Conservation (phyloP, 2,329 filamentous ascomycete genomes). For the Hypoxylon sp. region DNA sequence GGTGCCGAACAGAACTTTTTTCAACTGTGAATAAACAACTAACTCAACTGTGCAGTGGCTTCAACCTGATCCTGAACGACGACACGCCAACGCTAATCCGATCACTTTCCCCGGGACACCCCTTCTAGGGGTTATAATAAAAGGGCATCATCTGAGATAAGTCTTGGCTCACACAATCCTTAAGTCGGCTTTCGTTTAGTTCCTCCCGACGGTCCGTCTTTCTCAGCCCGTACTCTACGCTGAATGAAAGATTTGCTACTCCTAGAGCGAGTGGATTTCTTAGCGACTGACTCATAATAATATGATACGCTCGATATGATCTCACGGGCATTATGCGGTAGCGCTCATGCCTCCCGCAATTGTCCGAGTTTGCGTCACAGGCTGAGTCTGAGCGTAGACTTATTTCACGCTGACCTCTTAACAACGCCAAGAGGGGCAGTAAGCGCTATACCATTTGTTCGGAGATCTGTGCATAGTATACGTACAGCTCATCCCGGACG, state of each 20-base stretch:
- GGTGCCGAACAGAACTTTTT: slow-evolving; percentile 35
- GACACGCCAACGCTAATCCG: neutral
- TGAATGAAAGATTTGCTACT: neutral
- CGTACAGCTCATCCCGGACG: neutral
- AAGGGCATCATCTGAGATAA: neutral
- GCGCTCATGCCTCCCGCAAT: slow-evolving; percentile 37
- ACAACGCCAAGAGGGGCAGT: neutral
- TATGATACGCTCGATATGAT: slow-evolving; percentile 43
- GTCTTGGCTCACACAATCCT: neutral
- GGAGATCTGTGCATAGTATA: slow-evolving; percentile 15
- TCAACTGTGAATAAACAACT: slow-evolving; percentile 28
- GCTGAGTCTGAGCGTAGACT: slow-evolving; percentile 6
- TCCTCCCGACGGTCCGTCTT: neutral
- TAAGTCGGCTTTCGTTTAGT: neutral
- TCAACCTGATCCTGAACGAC: neutral
- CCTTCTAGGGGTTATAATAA: neutral
- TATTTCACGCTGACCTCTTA: neutral
- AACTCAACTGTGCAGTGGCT: neutral
- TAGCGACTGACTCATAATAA: slow-evolving; percentile 28
- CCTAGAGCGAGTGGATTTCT: neutral
- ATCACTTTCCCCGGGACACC: neutral
- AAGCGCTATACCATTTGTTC: neutral
- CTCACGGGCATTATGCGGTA: slow-evolving; percentile 40
- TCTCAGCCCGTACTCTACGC: neutral
- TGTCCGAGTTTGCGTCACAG: slow-evolving; percentile 25